A percentile compares a stretch with the other conserved stretches of the same genome.
These are phyloP conservation scores for Solanum clarkiae DNA, from an alignment of 257 asterid species.

Conservation along the genomic window DNA sequence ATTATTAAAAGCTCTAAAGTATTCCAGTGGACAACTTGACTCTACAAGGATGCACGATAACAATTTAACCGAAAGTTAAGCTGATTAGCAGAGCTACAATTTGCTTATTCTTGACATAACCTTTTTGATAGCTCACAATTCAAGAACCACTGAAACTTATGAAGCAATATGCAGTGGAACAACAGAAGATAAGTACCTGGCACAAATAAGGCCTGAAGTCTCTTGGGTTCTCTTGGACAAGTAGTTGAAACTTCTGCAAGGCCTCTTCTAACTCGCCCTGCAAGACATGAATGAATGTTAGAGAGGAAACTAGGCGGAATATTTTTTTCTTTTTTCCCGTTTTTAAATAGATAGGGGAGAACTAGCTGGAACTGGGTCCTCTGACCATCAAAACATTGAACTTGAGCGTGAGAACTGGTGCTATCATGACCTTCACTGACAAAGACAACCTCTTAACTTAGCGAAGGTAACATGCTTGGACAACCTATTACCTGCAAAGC, in stretches of 20 bases:
- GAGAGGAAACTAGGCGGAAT: background rate
- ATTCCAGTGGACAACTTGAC: background rate
- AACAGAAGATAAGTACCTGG: conserved; percentile 35
- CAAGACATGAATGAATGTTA: conserved; percentile 1
- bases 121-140: background rate
- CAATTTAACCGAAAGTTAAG: background rate
- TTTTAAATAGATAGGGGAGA: background rate
- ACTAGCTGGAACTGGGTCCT: background rate
- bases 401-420: background rate
- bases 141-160: background rate
- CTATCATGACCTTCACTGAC: background rate
- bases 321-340: background rate
- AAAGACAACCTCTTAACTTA: background rate
- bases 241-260: conserved; percentile 47
- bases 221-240: conserved; percentile 79
- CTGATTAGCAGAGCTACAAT: background rate
- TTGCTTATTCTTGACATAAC: background rate
- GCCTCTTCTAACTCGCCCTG: conserved; percentile 90
- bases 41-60: background rate
- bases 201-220: conserved; percentile 90
- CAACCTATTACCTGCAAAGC: background rate
- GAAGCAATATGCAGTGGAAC: background rate
- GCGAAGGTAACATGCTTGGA: background rate
- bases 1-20: background rate
- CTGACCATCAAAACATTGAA: background rate